Conservation (phyloP, 1,284 basidiomycete species). For the Coniferiporia weirii region DNA sequence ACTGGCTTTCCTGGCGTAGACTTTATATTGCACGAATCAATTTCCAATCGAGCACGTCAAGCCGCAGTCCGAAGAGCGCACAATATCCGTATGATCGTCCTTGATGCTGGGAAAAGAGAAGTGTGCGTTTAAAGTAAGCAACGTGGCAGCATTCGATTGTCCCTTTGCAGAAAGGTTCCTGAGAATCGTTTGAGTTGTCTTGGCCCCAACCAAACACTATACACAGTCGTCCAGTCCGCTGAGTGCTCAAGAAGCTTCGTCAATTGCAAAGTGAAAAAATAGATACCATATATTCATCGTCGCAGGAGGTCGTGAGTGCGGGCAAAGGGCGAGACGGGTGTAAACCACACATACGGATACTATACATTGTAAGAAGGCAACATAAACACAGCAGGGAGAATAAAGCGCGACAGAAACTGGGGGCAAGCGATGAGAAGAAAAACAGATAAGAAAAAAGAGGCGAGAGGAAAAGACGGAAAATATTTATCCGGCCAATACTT, state of each 20-base stretch:
- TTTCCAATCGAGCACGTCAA: no score
- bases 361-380: neutral
- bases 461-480: neutral
- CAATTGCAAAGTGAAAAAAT: neutral
- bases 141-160: no score
- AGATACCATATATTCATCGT: slow-evolving; percentile 15
- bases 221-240: neutral
- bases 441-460: neutral
- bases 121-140: no score
- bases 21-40: no score
- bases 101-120: no score
- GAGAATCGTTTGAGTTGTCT: no score
- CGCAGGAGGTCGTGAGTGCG: neutral
- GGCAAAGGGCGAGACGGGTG: neutral
- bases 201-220: neutral
- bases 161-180: no score
- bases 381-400: neutral
- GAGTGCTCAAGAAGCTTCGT: neutral
- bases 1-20: no score
- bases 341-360: neutral
- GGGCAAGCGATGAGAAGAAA: neutral
- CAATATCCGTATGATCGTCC: no score
- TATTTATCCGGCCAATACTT: slow-evolving; percentile 10
- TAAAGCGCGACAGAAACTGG: neutral
- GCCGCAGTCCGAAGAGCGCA: no score